A percentile compares a stretch with the other conserved stretches of the same genome.
These are phyloP conservation scores for Hemileccinum impolitum DNA, from an alignment of 768 basidiomycete genomes.

Conservation along the genomic window DNA sequence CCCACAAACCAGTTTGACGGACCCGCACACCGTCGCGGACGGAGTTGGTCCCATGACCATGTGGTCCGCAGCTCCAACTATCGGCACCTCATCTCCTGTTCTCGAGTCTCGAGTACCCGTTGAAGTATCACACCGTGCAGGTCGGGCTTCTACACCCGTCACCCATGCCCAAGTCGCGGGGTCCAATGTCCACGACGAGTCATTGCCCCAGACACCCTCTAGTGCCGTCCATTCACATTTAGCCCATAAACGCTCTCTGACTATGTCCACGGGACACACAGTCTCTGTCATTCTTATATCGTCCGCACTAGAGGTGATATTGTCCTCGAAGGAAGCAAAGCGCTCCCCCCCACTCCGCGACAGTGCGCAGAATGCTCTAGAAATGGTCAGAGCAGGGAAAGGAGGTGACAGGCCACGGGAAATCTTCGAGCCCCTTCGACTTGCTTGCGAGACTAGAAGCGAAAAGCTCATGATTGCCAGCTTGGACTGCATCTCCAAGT, in stretches of 20 bases:
- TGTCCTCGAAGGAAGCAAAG: conserved; percentile 84
- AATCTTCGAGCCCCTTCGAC: conserved; percentile 91
- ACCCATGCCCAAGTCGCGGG: conserved; percentile 4
- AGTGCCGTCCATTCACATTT: conserved; percentile 15
- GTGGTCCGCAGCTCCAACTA: neutral
- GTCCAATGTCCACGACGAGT: conserved; percentile 15
- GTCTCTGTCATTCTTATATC: conserved; percentile 80
- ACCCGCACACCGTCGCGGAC: conserved; percentile 4
- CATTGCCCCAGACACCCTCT: conserved; percentile 20
- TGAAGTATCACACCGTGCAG: conserved; percentile 5
- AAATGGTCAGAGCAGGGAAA: conserved; percentile 72
- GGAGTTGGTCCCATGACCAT: neutral
- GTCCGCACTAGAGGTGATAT: conserved; percentile 83
- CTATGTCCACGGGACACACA: conserved; percentile 63
- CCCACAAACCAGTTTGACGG: neutral
- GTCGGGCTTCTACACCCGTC: conserved; percentile 5
- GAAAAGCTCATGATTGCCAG: conserved; percentile 96
- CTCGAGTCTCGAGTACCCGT: neutral
- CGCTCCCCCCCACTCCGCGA: conserved; percentile 79
- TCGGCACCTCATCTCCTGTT: conserved; percentile 9
- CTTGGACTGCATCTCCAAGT: conserved; percentile 95
- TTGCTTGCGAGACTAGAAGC: conserved; percentile 93
- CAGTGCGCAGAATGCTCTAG: conserved; percentile 75
- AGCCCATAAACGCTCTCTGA: conserved; percentile 55
- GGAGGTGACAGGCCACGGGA: conserved; percentile 78